Evolutionary conservation across 2,329 filamentous ascomycete genomes (phyloP).

Genomic region (Fulvia fulva): DNA sequence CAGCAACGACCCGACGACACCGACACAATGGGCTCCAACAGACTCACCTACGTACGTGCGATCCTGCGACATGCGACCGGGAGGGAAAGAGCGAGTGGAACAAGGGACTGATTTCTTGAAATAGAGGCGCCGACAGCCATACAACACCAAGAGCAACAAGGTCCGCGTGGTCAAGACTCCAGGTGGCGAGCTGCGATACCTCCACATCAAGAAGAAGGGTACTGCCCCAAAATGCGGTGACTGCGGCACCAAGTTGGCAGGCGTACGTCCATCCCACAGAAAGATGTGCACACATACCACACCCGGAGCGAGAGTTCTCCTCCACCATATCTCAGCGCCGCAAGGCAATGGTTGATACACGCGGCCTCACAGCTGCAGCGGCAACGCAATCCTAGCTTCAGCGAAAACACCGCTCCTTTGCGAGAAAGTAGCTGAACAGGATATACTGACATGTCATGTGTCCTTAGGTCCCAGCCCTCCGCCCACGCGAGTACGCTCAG

Average conservation of each 20-base stretch:
- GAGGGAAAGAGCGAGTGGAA: slow-evolving; percentile 16
- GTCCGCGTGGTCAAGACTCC: slow-evolving; percentile 95
- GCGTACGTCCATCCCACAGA: slow-evolving; percentile 64
- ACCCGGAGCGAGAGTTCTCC: not conserved
- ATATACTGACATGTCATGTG: slow-evolving; percentile 16
- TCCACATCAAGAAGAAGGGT: slow-evolving; percentile 99
- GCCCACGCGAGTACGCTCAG: slow-evolving; percentile 94
- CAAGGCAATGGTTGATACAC: not conserved
- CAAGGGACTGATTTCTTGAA: slow-evolving; percentile 16
- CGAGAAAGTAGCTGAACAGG: slow-evolving; percentile 2
- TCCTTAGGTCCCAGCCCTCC: slow-evolving; percentile 82
- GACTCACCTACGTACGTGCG: slow-evolving; percentile 55
- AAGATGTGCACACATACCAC: not conserved
- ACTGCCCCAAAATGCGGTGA: slow-evolving; percentile 99
- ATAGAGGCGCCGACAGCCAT: slow-evolving; percentile 58
- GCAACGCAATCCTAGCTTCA: slow-evolving; percentile 3
- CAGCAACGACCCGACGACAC: slow-evolving; percentile 27
- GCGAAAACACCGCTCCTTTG: not conserved
- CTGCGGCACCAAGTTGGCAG: slow-evolving; percentile 94
- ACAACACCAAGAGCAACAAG: slow-evolving; percentile 98
- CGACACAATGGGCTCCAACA: slow-evolving; percentile 51
- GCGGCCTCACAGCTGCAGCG: not conserved
- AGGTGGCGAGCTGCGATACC: slow-evolving; percentile 88
- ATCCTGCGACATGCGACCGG: slow-evolving; percentile 9
- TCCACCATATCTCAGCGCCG: not conserved